Percentiles rank a stretch among this genome's conserved stretches.
These are phyloP conservation scores for Phellopilus nigrolimitatus DNA, from an alignment of 1,284 basidiomycete species.

Conservation along the genomic window DNA sequence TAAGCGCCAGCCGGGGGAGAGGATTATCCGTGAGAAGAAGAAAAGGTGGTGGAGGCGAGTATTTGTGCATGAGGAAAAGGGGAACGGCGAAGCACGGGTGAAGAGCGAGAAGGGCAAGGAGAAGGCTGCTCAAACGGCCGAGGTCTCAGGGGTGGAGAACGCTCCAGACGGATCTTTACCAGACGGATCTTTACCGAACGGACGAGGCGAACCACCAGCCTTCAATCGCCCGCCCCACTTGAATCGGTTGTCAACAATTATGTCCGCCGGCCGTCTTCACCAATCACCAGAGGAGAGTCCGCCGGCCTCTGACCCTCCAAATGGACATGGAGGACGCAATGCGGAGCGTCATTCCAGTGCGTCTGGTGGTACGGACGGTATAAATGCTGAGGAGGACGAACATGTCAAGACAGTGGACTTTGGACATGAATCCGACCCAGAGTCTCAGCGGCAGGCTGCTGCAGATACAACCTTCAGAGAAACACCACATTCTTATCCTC, in stretches of 20 bases:
- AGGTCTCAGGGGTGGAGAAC: not conserved
- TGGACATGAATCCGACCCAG: not conserved
- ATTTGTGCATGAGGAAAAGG: too few relatives aligned
- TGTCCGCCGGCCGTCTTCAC: constrained; percentile 1
- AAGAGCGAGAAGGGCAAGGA: constrained; percentile 18
- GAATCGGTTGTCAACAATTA: constrained; percentile 13
- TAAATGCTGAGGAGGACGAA: too few relatives aligned
- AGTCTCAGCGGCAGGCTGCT: not conserved
- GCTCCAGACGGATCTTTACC: not conserved
- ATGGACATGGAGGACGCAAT: not conserved
- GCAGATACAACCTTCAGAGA: constrained; percentile 3
- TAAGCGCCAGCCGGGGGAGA: constrained; percentile 39
- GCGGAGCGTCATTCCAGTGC: too few relatives aligned
- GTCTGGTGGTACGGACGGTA: not conserved
- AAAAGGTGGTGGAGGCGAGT: constrained; percentile 26
- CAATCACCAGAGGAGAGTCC: not conserved
- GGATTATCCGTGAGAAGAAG: constrained; percentile 27
- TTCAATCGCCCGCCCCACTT: not conserved
- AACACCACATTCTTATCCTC: not conserved
- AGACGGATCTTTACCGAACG: too few relatives aligned
- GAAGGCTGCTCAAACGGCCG: not conserved
- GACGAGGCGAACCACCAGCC: not conserved
- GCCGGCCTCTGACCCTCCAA: not conserved
- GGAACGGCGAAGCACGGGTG: too few relatives aligned
- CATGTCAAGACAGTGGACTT: not conserved